A percentile compares a stretch with the other conserved stretches of the same genome.
These are phyloP conservation scores for Wickerhamomyces alni DNA, from an alignment of 805 yeast genomes.

Conservation along the genomic window DNA sequence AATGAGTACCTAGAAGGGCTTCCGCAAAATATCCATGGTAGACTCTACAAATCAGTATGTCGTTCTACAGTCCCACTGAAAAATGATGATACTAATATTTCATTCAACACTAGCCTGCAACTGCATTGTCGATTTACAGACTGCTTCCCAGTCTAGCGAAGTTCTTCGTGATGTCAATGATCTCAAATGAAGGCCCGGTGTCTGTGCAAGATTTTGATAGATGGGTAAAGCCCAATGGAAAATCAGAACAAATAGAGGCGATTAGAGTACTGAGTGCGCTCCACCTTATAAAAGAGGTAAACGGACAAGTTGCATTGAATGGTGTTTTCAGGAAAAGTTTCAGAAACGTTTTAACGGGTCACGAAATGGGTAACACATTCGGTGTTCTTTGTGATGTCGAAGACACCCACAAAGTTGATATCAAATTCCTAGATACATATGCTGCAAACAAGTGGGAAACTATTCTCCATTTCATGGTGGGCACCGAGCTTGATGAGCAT, in stretches of 20 bases:
- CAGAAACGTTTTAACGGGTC: slow-evolving; percentile 81
- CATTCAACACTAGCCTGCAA: slow-evolving; percentile 52
- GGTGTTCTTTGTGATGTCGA: slow-evolving; percentile 61
- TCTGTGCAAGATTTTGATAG: slow-evolving; percentile 60
- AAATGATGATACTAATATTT: background rate
- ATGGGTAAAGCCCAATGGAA: slow-evolving; percentile 64
- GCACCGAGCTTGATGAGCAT: slow-evolving; percentile 62
- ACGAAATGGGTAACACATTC: slow-evolving; percentile 59
- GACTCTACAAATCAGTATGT: slow-evolving; percentile 60
- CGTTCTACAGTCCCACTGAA: too few species aligned
- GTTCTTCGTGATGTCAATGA: slow-evolving; percentile 79
- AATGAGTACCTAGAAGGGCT: slow-evolving; percentile 86
- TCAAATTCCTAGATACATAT: slow-evolving; percentile 68
- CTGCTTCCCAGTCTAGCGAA: slow-evolving; percentile 86
- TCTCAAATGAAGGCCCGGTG: slow-evolving; percentile 73
- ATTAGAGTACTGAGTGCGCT: slow-evolving; percentile 68
- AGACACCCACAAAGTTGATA: slow-evolving; percentile 51
- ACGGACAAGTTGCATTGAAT: slow-evolving; percentile 48
- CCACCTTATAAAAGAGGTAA: slow-evolving; percentile 62
- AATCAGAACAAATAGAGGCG: slow-evolving; percentile 60
- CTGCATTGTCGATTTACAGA: slow-evolving; percentile 90
- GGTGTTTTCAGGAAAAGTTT: slow-evolving; percentile 71
- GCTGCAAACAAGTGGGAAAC: slow-evolving; percentile 92
- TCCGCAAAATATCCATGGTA: slow-evolving; percentile 78
- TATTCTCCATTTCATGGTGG: slow-evolving; percentile 95